These are phyloP conservation scores for Xylariales sp. DNA, from an alignment of 2,329 filamentous ascomycete genomes.

Conservation along the genomic window DNA sequence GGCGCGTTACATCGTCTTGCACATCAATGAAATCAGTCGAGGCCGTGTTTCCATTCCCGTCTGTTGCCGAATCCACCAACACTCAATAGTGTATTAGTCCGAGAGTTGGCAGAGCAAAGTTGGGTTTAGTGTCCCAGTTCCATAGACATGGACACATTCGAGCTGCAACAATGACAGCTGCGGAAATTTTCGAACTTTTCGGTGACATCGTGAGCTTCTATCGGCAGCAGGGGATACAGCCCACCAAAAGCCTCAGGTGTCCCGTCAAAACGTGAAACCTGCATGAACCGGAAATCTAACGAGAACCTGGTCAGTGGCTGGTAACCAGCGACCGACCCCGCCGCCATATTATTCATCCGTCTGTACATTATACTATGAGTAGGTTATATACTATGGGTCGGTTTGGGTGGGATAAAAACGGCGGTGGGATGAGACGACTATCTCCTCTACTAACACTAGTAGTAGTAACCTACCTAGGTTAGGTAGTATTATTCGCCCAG, in stretches of 20 bases:
- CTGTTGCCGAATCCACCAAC: conserved; percentile 25
- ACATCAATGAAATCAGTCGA: conserved; percentile 28
- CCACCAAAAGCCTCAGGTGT: conserved; percentile 1
- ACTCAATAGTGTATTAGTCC: conserved; percentile 23
- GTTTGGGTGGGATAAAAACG: conserved; percentile 8
- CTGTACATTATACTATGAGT: neutral
- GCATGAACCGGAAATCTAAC: conserved; percentile 35
- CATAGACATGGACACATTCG: conserved; percentile 33
- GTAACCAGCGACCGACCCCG: conserved; percentile 23
- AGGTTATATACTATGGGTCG: neutral
- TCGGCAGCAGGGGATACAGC: conserved; percentile 4
- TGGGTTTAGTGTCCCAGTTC: conserved; percentile 31
- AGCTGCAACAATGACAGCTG: conserved; percentile 25
- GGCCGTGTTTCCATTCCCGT: conserved; percentile 28
- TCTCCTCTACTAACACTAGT: neutral
- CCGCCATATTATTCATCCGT: conserved; percentile 17
- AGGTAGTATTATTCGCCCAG: too few relatives aligned
- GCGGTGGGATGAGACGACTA: conserved; percentile 27
- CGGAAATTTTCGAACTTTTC: conserved; percentile 29
- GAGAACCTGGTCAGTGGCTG: conserved; percentile 20
- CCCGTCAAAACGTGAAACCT: conserved; percentile 29
- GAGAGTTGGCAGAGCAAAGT: conserved; percentile 11
- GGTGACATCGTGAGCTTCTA: conserved; percentile 32
- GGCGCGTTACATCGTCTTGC: conserved; percentile 33
- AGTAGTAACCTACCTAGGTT: too few relatives aligned